Conservation (phyloP, 2,329 filamentous ascomycete genomes). For the Aurifilum marmelostoma region DNA sequence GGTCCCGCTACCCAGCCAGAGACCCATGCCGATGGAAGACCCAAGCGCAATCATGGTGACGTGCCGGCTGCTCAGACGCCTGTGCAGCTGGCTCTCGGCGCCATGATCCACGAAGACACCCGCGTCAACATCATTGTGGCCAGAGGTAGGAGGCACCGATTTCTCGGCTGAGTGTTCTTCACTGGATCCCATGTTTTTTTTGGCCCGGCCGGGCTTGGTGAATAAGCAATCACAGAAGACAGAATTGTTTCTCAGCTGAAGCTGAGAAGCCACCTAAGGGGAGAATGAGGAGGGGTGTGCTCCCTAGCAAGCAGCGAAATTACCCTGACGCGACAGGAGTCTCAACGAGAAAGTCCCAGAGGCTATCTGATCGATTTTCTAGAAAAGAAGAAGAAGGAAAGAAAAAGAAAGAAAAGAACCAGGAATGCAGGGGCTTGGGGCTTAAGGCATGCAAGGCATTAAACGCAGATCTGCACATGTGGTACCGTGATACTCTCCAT, state of each 20-base stretch:
- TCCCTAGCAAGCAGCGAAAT: background rate
- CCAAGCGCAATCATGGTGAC: constrained; percentile 58
- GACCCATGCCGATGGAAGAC: constrained; percentile 50
- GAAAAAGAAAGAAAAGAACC: background rate
- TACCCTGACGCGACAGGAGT: background rate
- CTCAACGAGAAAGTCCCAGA: background rate
- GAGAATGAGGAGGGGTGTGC: background rate
- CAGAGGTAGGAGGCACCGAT: constrained; percentile 19
- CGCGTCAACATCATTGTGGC: constrained; percentile 8
- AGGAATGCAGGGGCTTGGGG: constrained; percentile 16
- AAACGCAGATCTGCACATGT: constrained; percentile 12
- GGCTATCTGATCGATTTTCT: constrained; percentile 1
- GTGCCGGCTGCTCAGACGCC: constrained; percentile 48
- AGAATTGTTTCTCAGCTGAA: too few relatives aligned
- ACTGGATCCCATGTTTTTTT: constrained; percentile 24
- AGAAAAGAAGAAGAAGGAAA: too few relatives aligned
- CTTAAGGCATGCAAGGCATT: constrained; percentile 23
- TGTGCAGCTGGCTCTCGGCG: constrained; percentile 38
- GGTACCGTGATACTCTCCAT: constrained; percentile 5
- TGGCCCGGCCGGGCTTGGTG: background rate
- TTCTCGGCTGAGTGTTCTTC: constrained; percentile 24
- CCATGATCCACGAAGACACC: constrained; percentile 23
- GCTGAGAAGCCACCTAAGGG: background rate
- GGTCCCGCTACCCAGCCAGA: constrained; percentile 50
- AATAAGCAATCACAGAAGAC: too few relatives aligned